Evolutionary conservation across 2,329 filamentous ascomycete genomes (phyloP), one percentile per base, ranked within the genome.

Genomic region (Xylariales sp.): DNA sequence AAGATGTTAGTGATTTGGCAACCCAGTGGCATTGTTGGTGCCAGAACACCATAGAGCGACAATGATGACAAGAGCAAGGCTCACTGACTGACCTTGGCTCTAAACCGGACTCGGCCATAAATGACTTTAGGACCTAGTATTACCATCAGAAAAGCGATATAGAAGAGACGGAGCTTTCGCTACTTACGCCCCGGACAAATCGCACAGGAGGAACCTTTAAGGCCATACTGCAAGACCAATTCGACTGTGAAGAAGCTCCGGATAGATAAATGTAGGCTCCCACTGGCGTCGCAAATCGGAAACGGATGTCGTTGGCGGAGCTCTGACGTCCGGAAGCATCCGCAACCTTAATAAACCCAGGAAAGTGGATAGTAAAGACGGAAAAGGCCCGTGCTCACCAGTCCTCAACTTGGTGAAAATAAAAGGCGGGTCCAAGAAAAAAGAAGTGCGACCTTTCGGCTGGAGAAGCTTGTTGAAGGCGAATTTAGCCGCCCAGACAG

Each of bases 81-180:
- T n/a, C n/a, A n/a, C 11, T 3, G 33, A 58, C 66, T 54, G 59
- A 95, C 90, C 86, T 86, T 60, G 88, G 88, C 63, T 96, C 91
- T 15, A 97, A 68, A 5, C 90, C 90, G 4, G 89, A 95, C 49
- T 88, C 86, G 51, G 78, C 77, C 68, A 86, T 80, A 63, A 96
- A 96, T 2, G 87, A 90, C 60, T 86, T 84, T 71, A 88, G 77
- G 34, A 94, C 88, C 88, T 93, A 44, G 18, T 10, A 9, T 8
- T 6, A 20, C 8, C 14, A 14, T 28, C 11, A 34, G 16, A 10
- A 62, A 51, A 46, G 19, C 22, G 44, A 29, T 43, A 46, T 29
- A 42, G 44, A 8, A n/a, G n/a, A 16, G 4, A 16, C 14, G 14
- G 15, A 8, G 10, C 8, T 11, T n/a, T n/a, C n/a, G n/a, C n/a